Evolutionary conservation across 2,329 filamentous ascomycete genomes (phyloP), one percentile per base, ranked within the genome.

Genomic region (Alternaria dauci): DNA sequence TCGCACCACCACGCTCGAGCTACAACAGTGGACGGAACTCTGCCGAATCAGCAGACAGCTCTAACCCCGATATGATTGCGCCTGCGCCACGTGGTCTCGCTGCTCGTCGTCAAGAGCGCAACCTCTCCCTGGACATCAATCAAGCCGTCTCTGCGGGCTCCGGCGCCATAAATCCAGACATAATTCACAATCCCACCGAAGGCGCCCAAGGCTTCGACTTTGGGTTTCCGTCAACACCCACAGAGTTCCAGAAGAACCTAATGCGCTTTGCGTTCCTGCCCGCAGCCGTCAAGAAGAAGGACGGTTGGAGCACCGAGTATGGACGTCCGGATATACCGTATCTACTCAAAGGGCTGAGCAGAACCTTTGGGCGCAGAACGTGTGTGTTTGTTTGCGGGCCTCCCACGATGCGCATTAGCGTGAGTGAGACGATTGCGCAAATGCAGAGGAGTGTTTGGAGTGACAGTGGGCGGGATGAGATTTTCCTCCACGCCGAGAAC

Each of bases 301-400:
- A 92, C 67, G 92, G 93, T 55, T 97, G 94, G 93, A 91, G 87
- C 66, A 93, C 95, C 14, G 94, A 97, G 79, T 97, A 97, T 78
- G 93, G 93, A 18, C 88, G 94, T 0, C 94, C 94, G 0, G 91
- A 97, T 69, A 86, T 98, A 36, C 90, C 92, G 1, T 94, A 90
- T 76, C 92, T 96, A 87, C 85, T 98, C 55, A 89, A 88, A 71
- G 89, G 95, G 66, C 90, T 93, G 86, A 91, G 92, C 5, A 90
- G 89, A n/a, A 89, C 89, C 53, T 90, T 96, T 59, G 94, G 94
- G 2, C 84, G 91, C 44, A 83, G 93, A 58, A 93, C 92, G 3
- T 94, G 93, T 68, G 92, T 97, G 6, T 97, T 96, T 77, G 94
- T 98, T 14, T 98, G 94, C 74, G 94, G 94, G 0, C 94, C 94